These are phyloP conservation scores for Cudoniella acicularis DNA, from an alignment of 495 filamentous ascomycete species.

Conservation along the genomic window DNA sequence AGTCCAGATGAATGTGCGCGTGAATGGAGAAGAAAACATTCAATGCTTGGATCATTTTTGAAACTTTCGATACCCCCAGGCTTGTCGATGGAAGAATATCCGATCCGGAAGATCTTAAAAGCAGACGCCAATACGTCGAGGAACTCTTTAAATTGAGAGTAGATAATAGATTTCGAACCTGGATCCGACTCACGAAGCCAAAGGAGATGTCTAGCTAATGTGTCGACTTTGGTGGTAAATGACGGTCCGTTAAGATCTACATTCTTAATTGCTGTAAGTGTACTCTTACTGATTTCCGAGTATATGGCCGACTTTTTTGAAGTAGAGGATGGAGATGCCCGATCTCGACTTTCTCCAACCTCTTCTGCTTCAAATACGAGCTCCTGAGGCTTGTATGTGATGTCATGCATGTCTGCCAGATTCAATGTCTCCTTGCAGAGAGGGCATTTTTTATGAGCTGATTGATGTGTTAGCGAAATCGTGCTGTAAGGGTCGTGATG, in stretches of 20 bases:
- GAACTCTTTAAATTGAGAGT: constrained; percentile 83
- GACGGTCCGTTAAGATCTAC: constrained; percentile 68
- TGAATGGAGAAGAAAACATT: constrained; percentile 87
- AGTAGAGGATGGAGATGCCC: constrained; percentile 12
- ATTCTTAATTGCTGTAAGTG: constrained; percentile 75
- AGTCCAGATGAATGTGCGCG: constrained; percentile 83
- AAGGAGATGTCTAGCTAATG: constrained; percentile 71
- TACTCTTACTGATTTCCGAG: constrained; percentile 63
- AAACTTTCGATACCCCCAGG: constrained; percentile 65
- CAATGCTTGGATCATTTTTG: constrained; percentile 66
- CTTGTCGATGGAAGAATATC: constrained; percentile 60
- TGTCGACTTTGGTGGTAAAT: constrained; percentile 89
- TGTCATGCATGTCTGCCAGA: constrained; percentile 66
- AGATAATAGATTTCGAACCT: constrained; percentile 84
- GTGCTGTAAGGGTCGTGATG: background rate
- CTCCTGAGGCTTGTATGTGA: constrained; percentile 75
- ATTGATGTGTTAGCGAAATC: background rate
- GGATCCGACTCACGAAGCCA: constrained; percentile 84
- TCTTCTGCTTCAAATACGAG: constrained; percentile 66
- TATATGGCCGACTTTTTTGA: constrained; percentile 55
- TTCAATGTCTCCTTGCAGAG: constrained; percentile 69
- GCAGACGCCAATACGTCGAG: constrained; percentile 68
- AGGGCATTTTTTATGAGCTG: constrained; percentile 60
- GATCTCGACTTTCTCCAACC: background rate
- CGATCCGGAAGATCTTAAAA: constrained; percentile 65